Percentiles rank a stretch among this genome's conserved stretches.
These are phyloP conservation scores for Syncephalis fuscata DNA, from an alignment of 371 early-diverging fungal species.

Conservation along the genomic window DNA sequence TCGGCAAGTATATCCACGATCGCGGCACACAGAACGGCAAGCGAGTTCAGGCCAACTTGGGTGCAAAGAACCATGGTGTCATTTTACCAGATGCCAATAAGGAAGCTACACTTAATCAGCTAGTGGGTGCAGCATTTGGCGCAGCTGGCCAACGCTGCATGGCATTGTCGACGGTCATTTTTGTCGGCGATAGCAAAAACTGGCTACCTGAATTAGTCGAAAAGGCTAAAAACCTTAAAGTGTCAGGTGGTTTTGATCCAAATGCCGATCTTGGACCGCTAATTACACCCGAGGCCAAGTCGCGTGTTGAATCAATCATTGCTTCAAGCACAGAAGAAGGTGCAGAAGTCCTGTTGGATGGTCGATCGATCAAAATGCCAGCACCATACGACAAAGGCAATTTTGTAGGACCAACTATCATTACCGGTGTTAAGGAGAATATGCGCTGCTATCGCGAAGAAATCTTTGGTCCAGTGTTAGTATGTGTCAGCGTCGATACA, in stretches of 20 bases:
- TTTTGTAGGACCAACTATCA: slow-evolving; percentile 86
- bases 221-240: slow-evolving; percentile 71
- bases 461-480: slow-evolving; percentile 92
- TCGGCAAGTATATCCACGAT: slow-evolving; percentile 76
- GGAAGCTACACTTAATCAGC: slow-evolving; percentile 78
- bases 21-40: slow-evolving; percentile 85
- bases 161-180: slow-evolving; percentile 82
- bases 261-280: slow-evolving; percentile 86
- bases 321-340: slow-evolving; percentile 79
- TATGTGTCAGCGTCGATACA: slow-evolving; percentile 67
- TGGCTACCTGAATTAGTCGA: slow-evolving; percentile 86
- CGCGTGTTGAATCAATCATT: slow-evolving; percentile 64
- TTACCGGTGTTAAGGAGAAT: slow-evolving; percentile 56
- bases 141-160: slow-evolving; percentile 94
- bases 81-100: slow-evolving; percentile 82
- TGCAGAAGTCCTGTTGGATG: slow-evolving; percentile 79
- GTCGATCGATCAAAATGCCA: slow-evolving; percentile 54
- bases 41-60: slow-evolving; percentile 91
- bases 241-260: slow-evolving; percentile 73
- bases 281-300: slow-evolving; percentile 65
- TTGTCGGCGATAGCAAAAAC: slow-evolving; percentile 75
- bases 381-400: slow-evolving; percentile 72
- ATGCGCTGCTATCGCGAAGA: slow-evolving; percentile 93
- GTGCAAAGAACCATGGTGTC: slow-evolving; percentile 97
- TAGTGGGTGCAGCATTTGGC: slow-evolving; percentile 92